These are phyloP conservation scores for Tarenaya hassleriana DNA, from an alignment of 345 rosid species.

Conservation along the genomic window DNA sequence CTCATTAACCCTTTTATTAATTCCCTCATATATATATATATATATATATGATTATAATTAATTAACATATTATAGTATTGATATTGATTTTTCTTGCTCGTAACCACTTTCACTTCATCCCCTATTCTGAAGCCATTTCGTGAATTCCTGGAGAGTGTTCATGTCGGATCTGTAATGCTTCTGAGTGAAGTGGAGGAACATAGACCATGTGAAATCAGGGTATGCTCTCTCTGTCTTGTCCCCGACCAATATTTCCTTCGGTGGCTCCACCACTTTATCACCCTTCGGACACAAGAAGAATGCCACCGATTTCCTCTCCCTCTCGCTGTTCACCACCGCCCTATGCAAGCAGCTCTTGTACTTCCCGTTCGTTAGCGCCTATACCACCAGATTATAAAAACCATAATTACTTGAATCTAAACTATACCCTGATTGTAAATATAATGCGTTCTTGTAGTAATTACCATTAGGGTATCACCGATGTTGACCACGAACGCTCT, in stretches of 20 bases:
- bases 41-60: no score
- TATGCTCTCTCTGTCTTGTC: conserved; percentile 22
- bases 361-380: conserved; percentile 55
- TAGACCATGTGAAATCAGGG: conserved; percentile 62
- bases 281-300: conserved; percentile 42
- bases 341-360: conserved; percentile 56
- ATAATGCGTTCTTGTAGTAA: conserved; percentile 8
- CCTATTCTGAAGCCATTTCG: no score
- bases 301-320: conserved; percentile 41
- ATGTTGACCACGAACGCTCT: conserved; percentile 63
- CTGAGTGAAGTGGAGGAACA: conserved; percentile 44
- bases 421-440: no score
- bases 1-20: no score
- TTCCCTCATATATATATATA: no score
- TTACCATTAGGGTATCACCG: conserved; percentile 78
- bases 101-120: no score
- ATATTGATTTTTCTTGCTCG: no score
- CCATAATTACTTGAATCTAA: no score
- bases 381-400: no score
- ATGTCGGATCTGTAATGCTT: no score
- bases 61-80: no score
- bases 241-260: neutral
- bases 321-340: conserved; percentile 44
- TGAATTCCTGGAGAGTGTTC: no score
- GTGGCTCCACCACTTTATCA: conserved; percentile 25